phyloP scores from a whole-genome alignment of 179 eudicot genomes.

The Spergularia azorica region DNA sequence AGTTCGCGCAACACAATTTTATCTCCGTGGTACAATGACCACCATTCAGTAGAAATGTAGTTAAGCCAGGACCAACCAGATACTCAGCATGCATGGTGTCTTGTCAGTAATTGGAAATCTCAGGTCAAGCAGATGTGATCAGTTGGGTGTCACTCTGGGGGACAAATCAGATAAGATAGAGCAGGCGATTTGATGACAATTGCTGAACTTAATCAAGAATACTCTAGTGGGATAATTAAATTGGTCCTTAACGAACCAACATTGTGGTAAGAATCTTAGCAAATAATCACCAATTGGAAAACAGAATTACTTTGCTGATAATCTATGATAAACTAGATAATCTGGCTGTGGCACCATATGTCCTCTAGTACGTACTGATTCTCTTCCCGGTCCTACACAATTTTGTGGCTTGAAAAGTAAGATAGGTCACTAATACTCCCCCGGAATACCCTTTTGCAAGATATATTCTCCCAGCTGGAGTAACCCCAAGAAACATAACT shows the following conservation, averaged over 20 bases:
- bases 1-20: not conserved
- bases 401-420: constrained; percentile 42
- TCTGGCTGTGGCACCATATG: constrained; percentile 18
- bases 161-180: constrained; percentile 26
- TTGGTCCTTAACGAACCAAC: constrained; percentile 15
- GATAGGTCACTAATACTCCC: constrained; percentile 31
- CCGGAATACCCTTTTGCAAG: constrained; percentile 30
- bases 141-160: constrained; percentile 21
- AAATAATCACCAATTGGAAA: constrained; percentile 15
- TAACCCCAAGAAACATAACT: constrained; percentile 46
- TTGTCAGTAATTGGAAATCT: not conserved
- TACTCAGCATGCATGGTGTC: not conserved
- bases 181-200: constrained; percentile 21
- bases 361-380: constrained; percentile 31
- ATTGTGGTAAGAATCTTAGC: constrained; percentile 27
- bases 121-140: constrained; percentile 12
- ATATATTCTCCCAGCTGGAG: constrained; percentile 56
- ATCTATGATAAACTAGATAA: constrained; percentile 23
- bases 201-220: constrained; percentile 16
- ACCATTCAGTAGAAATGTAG: not conserved
- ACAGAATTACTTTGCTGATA: constrained; percentile 14
- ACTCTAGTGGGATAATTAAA: constrained; percentile 17
- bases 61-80: not conserved
- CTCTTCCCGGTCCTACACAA: constrained; percentile 33
- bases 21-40: not conserved